Evolutionary conservation across 306 rosid genomes (phyloP).

Genomic region (Cicer chorassanicum): DNA sequence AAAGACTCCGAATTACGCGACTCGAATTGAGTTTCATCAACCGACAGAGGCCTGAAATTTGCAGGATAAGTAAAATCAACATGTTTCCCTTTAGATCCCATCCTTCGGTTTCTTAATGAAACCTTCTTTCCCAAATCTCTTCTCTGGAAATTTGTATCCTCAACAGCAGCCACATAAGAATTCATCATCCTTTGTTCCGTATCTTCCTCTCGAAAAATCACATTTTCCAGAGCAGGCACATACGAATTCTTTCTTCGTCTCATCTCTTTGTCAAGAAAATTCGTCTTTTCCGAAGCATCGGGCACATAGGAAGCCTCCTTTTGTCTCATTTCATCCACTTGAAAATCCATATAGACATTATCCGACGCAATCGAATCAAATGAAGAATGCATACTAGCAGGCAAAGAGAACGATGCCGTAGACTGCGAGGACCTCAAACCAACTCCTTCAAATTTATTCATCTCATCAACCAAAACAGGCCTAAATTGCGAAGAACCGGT

Average conservation of each 20-base stretch:
- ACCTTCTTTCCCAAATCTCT: constrained; percentile 44
- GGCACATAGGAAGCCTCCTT: constrained; percentile 32
- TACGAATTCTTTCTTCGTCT: constrained; percentile 32
- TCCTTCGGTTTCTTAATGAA: constrained; percentile 53
- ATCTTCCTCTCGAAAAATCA: constrained; percentile 44
- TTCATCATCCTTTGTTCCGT: constrained; percentile 36
- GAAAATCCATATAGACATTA: constrained; percentile 14
- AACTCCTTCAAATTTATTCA: constrained; percentile 69
- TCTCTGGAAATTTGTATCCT: constrained; percentile 36
- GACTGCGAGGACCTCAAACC: constrained; percentile 54
- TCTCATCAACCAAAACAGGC: constrained; percentile 75
- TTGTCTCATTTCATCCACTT: constrained; percentile 48
- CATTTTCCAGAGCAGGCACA: constrained; percentile 44
- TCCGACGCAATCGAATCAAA: constrained; percentile 40
- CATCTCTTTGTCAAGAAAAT: constrained; percentile 37
- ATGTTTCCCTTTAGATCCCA: constrained; percentile 48
- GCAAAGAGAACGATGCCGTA: constrained; percentile 58
- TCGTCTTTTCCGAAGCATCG: constrained; percentile 41
- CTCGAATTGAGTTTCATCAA: constrained; percentile 74
- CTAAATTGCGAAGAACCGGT: constrained; percentile 57
- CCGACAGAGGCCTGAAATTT: constrained; percentile 70
- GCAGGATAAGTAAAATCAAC: constrained; percentile 50
- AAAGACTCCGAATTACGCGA: constrained; percentile 51
- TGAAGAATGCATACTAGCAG: constrained; percentile 59
- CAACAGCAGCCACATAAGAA: constrained; percentile 39